Evolutionary conservation across 1,284 basidiomycete species (phyloP), one percentile per base, ranked within the genome.

Genomic region (Neonothopanus nambi): DNA sequence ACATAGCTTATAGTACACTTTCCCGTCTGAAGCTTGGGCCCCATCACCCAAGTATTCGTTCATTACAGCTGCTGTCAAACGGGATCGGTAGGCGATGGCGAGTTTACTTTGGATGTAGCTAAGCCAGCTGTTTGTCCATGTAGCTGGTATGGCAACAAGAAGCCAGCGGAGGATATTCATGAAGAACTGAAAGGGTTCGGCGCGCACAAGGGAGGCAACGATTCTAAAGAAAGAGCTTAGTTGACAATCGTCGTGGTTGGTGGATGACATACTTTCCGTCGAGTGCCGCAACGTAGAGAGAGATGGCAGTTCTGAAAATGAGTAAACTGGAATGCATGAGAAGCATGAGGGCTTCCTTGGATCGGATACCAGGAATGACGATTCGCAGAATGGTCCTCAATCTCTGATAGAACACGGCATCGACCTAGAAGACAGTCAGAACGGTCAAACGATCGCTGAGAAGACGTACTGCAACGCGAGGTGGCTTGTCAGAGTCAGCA

Each of bases 121-220:
- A 46, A 98, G 81, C 91, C 95, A 96, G 59, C 93, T 94, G 68
- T 99, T 99, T 26, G 93, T 95, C 81, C 95, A 96, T 24, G 95
- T 98, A 1, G 94, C 93, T 0, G 94, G 94, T 49, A 98, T 85
- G n/a, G 95, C 95, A 35, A 98, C 89, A 13, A 92, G 74, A 44
- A 98, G 80, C 96, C 96, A 99, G 54, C 86, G 82, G 20, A 89
- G 72, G 56, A 99, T 93, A 59, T 97, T 93, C 56, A 82, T 73
- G 49, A 95, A 78, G 74, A 98, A 98, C 49, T 88, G 78, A 11
- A 79, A 65, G 5, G 92, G 86, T 65, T 91, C 85, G 8, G 91
- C 91, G 45, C 94, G 87, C n/a, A 98, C 96, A 7, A 98, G 82
- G 17, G 93, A 93, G 2, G 94, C 93, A 0, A 99, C 96, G 61